Percentiles rank a stretch among this genome's conserved stretches.
Evolutionary conservation across 148 eudicot genomes (phyloP).

Genomic region (Arctostaphylos glauca): DNA sequence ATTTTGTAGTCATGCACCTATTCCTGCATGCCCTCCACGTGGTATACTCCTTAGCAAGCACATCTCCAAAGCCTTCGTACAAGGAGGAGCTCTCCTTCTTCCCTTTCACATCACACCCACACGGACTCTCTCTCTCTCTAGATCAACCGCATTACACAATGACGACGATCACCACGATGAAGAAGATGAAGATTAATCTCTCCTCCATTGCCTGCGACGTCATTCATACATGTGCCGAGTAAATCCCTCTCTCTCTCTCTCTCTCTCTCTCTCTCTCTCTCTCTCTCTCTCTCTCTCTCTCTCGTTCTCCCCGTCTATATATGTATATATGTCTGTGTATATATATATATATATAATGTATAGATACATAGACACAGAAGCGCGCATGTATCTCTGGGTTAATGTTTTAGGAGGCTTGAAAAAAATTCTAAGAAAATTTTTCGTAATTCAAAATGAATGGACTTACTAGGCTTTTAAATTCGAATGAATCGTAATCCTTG

Average conservation of each 20-base stretch:
- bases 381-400: background rate
- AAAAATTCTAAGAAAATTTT: no score
- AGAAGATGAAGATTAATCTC: constrained; percentile 52
- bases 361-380: no score
- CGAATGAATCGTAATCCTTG: no score
- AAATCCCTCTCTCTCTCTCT: constrained; percentile 19
- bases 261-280: constrained; percentile 15
- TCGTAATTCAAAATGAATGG: no score
- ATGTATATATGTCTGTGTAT: background rate
- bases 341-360: background rate
- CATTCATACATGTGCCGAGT: constrained; percentile 59
- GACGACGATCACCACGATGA: background rate
- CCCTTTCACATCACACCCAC: background rate
- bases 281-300: no score
- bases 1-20: background rate
- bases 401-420: no score
- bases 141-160: background rate
- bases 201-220: constrained; percentile 64
- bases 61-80: background rate
- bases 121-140: no score
- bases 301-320: no score
- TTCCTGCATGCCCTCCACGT: constrained; percentile 6
- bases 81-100: background rate
- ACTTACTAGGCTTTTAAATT: no score
- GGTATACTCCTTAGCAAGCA: background rate